Percentiles rank a stretch among this genome's conserved stretches.
Conservation (phyloP, 1,139 yeast genomes). For the Blastobotrys indianensis region DNA sequence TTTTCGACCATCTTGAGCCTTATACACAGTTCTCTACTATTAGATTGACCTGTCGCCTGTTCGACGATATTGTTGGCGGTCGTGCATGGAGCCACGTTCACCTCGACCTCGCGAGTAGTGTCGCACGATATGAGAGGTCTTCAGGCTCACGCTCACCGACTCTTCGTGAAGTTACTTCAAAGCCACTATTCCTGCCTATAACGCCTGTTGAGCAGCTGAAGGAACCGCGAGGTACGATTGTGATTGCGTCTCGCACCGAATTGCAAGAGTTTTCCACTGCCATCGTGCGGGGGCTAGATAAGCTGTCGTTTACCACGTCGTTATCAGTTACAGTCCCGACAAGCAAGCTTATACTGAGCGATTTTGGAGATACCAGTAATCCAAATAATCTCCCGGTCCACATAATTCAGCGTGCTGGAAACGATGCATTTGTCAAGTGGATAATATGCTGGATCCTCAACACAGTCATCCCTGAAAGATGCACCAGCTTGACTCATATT, state of each 20-base stretch:
- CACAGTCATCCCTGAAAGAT: conserved; percentile 5
- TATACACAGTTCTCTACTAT: background rate
- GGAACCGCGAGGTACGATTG: background rate
- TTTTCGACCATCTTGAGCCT: conserved; percentile 3
- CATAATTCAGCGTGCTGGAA: conserved; percentile 7
- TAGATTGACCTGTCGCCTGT: conserved; percentile 4
- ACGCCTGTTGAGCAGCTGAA: background rate
- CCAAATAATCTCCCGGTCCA: conserved; percentile 2
- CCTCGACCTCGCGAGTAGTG: conserved; percentile 4
- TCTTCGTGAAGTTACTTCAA: background rate
- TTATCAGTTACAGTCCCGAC: background rate
- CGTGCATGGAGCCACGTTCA: conserved; percentile 7
- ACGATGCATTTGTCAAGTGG: conserved; percentile 9
- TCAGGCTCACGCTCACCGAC: background rate
- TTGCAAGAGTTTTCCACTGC: conserved; percentile 2
- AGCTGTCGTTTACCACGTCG: background rate
- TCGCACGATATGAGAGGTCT: conserved; percentile 2
- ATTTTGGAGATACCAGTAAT: conserved; percentile 2
- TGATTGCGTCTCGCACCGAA: conserved; percentile 2
- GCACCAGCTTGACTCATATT: conserved; percentile 2
- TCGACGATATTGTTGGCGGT: conserved; percentile 6
- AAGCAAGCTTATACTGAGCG: background rate
- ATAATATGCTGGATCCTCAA: conserved; percentile 7
- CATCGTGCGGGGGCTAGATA: conserved; percentile 4
- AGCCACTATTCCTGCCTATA: background rate